Evolutionary conservation across 1,139 yeast species (phyloP).

Genomic region (Taphrina wiesneri): DNA sequence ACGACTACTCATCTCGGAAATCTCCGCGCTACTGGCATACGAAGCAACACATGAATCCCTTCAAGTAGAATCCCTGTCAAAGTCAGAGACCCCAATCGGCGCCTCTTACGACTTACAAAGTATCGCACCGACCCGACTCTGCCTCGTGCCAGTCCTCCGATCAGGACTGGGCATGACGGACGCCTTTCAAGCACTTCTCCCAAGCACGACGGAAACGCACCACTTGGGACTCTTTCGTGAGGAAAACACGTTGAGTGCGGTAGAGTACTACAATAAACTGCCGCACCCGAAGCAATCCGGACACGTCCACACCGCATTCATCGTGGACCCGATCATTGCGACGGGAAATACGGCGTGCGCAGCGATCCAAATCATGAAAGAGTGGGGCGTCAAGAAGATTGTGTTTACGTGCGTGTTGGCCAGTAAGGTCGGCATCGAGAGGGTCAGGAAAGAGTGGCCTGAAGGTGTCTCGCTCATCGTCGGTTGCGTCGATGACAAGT

Average conservation of each 20-base stretch:
- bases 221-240: slow-evolving; percentile 47
- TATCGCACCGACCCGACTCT: slow-evolving; percentile 42
- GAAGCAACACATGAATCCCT: slow-evolving; percentile 40
- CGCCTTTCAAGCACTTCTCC: slow-evolving; percentile 43
- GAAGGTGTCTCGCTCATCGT: slow-evolving; percentile 44
- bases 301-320: slow-evolving; percentile 41
- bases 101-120: slow-evolving; percentile 37
- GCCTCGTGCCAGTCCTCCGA: slow-evolving; percentile 45
- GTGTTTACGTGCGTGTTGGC: slow-evolving; percentile 44
- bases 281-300: slow-evolving; percentile 36
- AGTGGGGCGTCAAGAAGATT: slow-evolving; percentile 46
- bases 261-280: slow-evolving; percentile 48
- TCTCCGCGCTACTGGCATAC: slow-evolving; percentile 44
- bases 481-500: slow-evolving; percentile 43
- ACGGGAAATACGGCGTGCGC: slow-evolving; percentile 48
- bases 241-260: slow-evolving; percentile 44
- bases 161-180: slow-evolving; percentile 47
- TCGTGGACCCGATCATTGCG: slow-evolving; percentile 47
- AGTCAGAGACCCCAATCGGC: slow-evolving; percentile 41
- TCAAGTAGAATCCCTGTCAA: slow-evolving; percentile 1
- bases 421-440: slow-evolving; percentile 42
- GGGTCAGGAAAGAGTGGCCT: slow-evolving; percentile 40
- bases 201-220: slow-evolving; percentile 45
- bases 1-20: slow-evolving; percentile 42
- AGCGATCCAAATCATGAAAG: slow-evolving; percentile 43